Base-by-base conservation (phyloP, 257 asterid genomes). In the Solanum boliviense region DNA sequence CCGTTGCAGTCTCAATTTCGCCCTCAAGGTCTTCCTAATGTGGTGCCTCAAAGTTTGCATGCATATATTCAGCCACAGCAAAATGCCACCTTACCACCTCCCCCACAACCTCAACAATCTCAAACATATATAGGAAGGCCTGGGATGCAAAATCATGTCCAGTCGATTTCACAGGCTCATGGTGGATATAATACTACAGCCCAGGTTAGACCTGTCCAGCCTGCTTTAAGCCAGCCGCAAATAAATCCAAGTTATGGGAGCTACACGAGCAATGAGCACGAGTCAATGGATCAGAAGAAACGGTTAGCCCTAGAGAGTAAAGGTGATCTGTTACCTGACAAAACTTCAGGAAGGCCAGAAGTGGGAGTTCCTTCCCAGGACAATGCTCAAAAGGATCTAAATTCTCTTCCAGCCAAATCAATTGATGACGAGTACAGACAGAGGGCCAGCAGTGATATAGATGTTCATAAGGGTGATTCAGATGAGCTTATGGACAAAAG, bases 1-100 rank as follows among this genome's bases (percentile, higher is more conserved):
- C 91, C 92, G 11, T 48, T 88, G 88, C 97, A 92, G 74, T 90
- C 94, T 71, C 95, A 92, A 90, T 83, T 91, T 86, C 96, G 90
- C 60, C 92, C 96, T 9, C 88, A 92, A 86, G 95, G 92, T 35
- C 93, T 95, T 70, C 93, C 94, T 75, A 95, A 84, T 72, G 73
- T 75, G 78, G 89, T 87, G 88, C 92, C 85, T 41, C 92, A 89
- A 86, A 88, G 32, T 67, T 34, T 88, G 20, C 90, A 87, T 72
- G 82, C 84, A 4, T 38, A 88, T 88, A 39, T 68, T 62, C 93
- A 88, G 58, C 79, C 85, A 82, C 91, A 90, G 86, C 93, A 88
- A 83, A 92, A 86, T 89, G 89, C 76, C 25, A 84, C 91, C 38
- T 31, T 85, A 65, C 90, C 89, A 32, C 91, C 92, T 74, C 87